Evolutionary conservation across 2,329 filamentous ascomycete species (phyloP).

Genomic region (Aspergillus phoenicis): DNA sequence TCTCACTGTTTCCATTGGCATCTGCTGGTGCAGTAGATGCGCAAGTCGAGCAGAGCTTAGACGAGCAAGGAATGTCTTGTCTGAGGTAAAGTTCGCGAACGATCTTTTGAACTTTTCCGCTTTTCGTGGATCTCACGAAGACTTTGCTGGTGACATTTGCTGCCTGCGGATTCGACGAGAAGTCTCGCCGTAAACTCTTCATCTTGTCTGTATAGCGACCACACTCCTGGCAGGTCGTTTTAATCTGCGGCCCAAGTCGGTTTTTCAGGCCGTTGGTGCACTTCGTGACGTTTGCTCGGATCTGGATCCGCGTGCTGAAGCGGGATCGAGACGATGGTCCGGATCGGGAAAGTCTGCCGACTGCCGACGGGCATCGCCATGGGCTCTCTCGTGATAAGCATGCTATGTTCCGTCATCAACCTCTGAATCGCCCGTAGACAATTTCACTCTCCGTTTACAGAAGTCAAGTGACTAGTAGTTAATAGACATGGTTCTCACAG

Average conservation of each 20-base stretch:
- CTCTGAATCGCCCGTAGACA: background rate
- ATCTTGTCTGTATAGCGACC: slow-evolving; percentile 42
- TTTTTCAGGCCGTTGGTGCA: slow-evolving; percentile 25
- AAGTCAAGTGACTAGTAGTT: background rate
- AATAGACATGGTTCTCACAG: slow-evolving; percentile 5
- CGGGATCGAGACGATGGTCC: slow-evolving; percentile 19
- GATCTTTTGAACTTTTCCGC: slow-evolving; percentile 97
- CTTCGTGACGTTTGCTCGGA: slow-evolving; percentile 19
- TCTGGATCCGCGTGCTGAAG: slow-evolving; percentile 19
- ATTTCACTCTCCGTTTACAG: background rate
- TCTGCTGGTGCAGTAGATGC: slow-evolving; percentile 73
- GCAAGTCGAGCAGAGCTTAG: slow-evolving; percentile 79
- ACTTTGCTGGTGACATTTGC: slow-evolving; percentile 91
- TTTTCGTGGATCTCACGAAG: slow-evolving; percentile 91
- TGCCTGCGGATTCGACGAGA: slow-evolving; percentile 57
- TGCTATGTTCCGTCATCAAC: slow-evolving; percentile 2
- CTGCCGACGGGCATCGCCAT: slow-evolving; percentile 4
- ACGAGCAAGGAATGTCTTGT: slow-evolving; percentile 96
- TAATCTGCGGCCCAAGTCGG: slow-evolving; percentile 10
- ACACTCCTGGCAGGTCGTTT: slow-evolving; percentile 5
- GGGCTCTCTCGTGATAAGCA: slow-evolving; percentile 5
- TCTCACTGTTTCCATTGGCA: slow-evolving; percentile 72
- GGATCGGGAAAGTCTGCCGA: slow-evolving; percentile 30
- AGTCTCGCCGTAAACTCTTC: slow-evolving; percentile 64
- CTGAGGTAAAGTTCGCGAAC: slow-evolving; percentile 94